A percentile compares a stretch with the other conserved stretches of the same genome.
Evolutionary conservation across 139 green algal genomes (phyloP).

Genomic region (Astrephomene gubernaculifera): DNA sequence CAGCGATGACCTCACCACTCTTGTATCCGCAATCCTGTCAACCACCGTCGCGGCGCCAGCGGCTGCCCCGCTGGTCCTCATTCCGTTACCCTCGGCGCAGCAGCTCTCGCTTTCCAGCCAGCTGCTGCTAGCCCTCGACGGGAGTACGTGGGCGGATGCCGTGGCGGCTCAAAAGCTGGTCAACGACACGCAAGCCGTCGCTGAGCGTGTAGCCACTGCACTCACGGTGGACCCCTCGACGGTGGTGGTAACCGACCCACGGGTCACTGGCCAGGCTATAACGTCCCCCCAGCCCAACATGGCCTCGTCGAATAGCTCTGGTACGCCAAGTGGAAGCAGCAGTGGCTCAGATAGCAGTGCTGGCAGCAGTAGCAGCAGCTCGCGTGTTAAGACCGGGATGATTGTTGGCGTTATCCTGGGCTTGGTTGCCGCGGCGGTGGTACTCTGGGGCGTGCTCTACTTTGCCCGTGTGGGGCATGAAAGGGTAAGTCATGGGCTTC

Average conservation of each 20-base stretch:
- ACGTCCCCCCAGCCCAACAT: neutral
- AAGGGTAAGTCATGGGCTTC: neutral
- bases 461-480: neutral
- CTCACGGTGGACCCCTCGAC: neutral
- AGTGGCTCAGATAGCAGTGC: neutral
- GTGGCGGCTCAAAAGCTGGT: neutral
- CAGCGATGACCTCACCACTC: neutral
- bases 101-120: neutral
- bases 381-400: neutral
- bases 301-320: neutral
- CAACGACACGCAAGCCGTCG: neutral
- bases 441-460: slow-evolving; percentile 20
- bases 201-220: neutral
- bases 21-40: slow-evolving; percentile 1
- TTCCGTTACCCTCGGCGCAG: slow-evolving; percentile 15
- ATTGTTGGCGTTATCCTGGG: slow-evolving; percentile 25
- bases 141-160: neutral
- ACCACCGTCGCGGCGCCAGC: slow-evolving; percentile 9
- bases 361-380: neutral
- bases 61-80: neutral
- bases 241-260: neutral
- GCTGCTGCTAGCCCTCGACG: neutral
- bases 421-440: neutral
- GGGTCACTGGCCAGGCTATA: neutral
- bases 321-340: neutral